phyloP scores from a whole-genome alignment of 768 basidiomycete species.

The button mushroom (Agaricus bisporus) region DNA sequence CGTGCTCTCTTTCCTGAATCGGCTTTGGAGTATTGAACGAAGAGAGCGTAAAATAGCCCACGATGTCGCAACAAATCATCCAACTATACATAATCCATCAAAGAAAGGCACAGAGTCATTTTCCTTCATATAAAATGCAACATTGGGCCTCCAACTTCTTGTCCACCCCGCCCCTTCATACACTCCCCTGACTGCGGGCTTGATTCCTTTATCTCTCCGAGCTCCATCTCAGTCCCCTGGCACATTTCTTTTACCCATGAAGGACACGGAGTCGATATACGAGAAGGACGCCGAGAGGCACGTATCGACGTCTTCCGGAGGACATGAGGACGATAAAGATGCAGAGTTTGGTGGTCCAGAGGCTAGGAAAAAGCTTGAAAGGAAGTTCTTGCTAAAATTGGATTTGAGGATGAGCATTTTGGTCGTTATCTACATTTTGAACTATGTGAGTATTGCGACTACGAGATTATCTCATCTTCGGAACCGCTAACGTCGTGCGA shows the following conservation, averaged over 20 bases:
- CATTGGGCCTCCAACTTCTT: not conserved
- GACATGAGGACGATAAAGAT: conserved; percentile 17
- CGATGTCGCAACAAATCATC: not conserved
- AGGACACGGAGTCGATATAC: not conserved
- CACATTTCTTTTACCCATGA: not conserved
- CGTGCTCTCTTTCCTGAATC: too few relatives aligned
- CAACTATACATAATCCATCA: not conserved
- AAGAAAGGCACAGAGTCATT: too few relatives aligned
- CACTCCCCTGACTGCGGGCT: not conserved
- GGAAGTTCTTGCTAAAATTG: conserved; percentile 46
- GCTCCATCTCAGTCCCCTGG: not conserved
- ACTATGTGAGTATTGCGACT: conserved; percentile 29
- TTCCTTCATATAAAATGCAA: conserved; percentile 5
- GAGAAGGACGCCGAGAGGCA: conserved; percentile 5
- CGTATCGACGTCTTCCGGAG: conserved; percentile 1
- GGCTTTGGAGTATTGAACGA: too few relatives aligned
- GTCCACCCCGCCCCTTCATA: not conserved
- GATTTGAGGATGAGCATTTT: conserved; percentile 52
- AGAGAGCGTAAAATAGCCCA: not conserved
- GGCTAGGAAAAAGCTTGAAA: conserved; percentile 41
- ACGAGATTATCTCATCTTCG: not conserved
- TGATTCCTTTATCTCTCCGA: not conserved
- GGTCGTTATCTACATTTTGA: conserved; percentile 45
- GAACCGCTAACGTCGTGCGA: not conserved
- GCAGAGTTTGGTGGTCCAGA: conserved; percentile 45